Conservation (phyloP, 1,139 yeast species). For the Neolecta irregularis region DNA sequence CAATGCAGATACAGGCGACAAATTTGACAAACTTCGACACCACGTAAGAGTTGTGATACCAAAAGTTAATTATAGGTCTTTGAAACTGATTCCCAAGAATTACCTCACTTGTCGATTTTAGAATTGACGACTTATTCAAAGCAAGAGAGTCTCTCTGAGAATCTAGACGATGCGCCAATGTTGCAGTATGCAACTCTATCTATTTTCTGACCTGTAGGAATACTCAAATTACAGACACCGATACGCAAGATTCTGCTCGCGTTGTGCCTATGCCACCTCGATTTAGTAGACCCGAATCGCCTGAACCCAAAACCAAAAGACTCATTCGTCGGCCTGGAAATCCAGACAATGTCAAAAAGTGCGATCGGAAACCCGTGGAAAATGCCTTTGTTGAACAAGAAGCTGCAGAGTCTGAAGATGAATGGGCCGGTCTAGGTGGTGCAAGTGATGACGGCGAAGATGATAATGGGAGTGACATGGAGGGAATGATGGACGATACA, state of each 20-base stretch:
- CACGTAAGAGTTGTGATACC: conserved; percentile 14
- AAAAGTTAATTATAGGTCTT: conserved; percentile 22
- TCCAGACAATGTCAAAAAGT: no score
- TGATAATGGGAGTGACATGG: conserved; percentile 34
- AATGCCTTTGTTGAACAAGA: conserved; percentile 62
- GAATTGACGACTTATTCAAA: not conserved
- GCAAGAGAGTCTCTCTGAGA: no score
- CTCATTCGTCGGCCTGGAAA: no score
- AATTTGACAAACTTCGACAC: not conserved
- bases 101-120: not conserved
- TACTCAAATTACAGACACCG: no score
- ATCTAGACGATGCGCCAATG: no score
- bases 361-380: no score
- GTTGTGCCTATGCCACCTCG: no score
- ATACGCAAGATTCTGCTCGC: no score
- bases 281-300: no score
- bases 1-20: conserved; percentile 14
- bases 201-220: no score
- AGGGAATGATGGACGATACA: conserved; percentile 13
- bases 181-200: no score
- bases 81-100: conserved; percentile 10
- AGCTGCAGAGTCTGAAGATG: conserved; percentile 95
- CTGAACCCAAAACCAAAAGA: no score
- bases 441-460: conserved; percentile 62
- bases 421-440: conserved; percentile 87